Evolutionary conservation across 2,329 filamentous ascomycete species (phyloP).

Genomic region (Apiospora koreana): DNA sequence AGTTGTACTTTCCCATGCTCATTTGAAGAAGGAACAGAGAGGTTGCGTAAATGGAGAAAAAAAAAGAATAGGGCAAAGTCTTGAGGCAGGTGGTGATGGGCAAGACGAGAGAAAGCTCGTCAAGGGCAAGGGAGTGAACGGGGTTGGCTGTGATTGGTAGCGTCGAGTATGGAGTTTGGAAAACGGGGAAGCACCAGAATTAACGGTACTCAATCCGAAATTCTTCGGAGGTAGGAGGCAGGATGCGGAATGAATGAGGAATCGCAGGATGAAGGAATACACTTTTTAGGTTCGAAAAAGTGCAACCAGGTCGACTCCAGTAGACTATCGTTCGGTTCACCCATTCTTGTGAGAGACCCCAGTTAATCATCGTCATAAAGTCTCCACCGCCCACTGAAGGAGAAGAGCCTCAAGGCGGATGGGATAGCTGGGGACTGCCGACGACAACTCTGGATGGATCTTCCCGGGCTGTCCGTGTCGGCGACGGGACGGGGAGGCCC

Average conservation of each 20-base stretch:
- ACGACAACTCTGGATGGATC: background rate
- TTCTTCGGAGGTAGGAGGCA: background rate
- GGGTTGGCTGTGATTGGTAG: slow-evolving; percentile 1
- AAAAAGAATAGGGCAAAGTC: background rate
- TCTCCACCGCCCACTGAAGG: background rate
- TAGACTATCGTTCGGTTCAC: slow-evolving; percentile 1
- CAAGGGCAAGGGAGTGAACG: background rate
- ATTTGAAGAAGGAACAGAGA: background rate
- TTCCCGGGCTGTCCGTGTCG: too few relatives aligned
- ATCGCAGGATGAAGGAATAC: slow-evolving; percentile 1
- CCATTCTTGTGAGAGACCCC: background rate
- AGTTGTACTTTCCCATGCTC: slow-evolving; percentile 1
- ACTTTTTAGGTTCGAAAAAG: background rate
- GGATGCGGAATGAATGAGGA: background rate
- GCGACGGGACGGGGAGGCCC: background rate
- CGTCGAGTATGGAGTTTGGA: background rate
- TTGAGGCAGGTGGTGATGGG: background rate
- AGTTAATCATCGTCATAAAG: slow-evolving; percentile 4
- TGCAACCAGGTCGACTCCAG: background rate
- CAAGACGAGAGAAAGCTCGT: background rate
- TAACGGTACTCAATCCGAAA: background rate
- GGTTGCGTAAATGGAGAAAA: background rate
- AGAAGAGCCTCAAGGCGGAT: background rate
- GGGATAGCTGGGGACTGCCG: background rate
- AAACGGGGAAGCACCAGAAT: background rate